Evolutionary conservation across 2,329 filamentous ascomycete species (phyloP).

Genomic region (Fusarium virguliforme): DNA sequence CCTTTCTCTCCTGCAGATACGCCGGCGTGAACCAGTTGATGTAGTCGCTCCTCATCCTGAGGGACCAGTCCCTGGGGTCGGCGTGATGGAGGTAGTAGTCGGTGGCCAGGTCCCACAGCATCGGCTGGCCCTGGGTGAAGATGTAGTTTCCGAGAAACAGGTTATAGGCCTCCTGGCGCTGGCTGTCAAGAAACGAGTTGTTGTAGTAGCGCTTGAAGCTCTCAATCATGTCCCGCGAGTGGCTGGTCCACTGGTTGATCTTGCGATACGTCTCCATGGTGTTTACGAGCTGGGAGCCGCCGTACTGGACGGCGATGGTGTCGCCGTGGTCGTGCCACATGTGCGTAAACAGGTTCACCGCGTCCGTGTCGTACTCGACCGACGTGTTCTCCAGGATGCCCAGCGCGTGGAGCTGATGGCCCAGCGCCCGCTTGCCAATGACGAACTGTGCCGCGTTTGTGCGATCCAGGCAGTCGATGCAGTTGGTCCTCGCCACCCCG

Average conservation of each 20-base stretch:
- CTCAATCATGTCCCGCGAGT: slow-evolving; percentile 98
- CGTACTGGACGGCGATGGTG: slow-evolving; percentile 97
- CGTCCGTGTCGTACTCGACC: slow-evolving; percentile 95
- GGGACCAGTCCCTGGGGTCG: slow-evolving; percentile 81
- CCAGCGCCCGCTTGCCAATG: slow-evolving; percentile 93
- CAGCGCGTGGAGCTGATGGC: slow-evolving; percentile 91
- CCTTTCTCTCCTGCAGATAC: slow-evolving; percentile 74
- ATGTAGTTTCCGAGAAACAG: slow-evolving; percentile 97
- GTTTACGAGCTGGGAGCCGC: slow-evolving; percentile 96
- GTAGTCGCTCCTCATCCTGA: slow-evolving; percentile 78
- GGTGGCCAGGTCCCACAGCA: slow-evolving; percentile 96
- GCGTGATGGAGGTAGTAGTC: slow-evolving; percentile 97
- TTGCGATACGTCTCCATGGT: slow-evolving; percentile 99
- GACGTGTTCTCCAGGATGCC: slow-evolving; percentile 85
- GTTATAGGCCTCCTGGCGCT: slow-evolving; percentile 98
- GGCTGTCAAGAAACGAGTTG: slow-evolving; percentile 97
- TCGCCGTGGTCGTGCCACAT: slow-evolving; percentile 99
- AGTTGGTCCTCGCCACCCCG: slow-evolving; percentile 94
- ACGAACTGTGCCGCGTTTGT: slow-evolving; percentile 99
- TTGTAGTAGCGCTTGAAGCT: slow-evolving; percentile 99
- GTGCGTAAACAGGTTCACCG: slow-evolving; percentile 94
- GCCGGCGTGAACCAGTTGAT: slow-evolving; percentile 90
- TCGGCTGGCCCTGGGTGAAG: slow-evolving; percentile 87
- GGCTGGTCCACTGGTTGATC: slow-evolving; percentile 98
- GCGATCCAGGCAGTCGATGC: slow-evolving; percentile 96